Evolutionary conservation across 2,329 filamentous ascomycete genomes (phyloP), one percentile per base, ranked within the genome.

Genomic region (Diplodia seriata): DNA sequence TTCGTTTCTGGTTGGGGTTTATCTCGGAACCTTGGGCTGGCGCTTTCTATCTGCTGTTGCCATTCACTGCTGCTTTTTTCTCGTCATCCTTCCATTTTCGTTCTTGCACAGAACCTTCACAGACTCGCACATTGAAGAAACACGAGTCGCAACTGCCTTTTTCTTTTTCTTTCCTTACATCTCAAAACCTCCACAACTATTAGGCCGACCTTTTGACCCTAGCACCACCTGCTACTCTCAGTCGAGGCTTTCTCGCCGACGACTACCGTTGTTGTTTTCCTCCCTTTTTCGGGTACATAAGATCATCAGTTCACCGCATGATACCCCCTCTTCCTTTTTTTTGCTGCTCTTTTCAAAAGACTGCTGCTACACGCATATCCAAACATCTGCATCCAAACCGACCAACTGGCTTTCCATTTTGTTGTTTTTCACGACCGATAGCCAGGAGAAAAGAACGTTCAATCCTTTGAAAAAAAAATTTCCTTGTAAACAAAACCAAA

Each of bases 61-160:
- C 66, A 57, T 68, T 68, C 50, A 53, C 56, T 54, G 36, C 23
- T 38, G 69, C 40, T 33, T 62, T 49, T 49, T 54, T 66, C 36
- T 18, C 67, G 38, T 57, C 67, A 23, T 66, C 70, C 51, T 66
- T 68, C 64, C 51, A 64, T 50, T 61, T 70, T 59, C 36, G 49
- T 33, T 49, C 47, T 51, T 53, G 43, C 59, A 63, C 40, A 63
- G 43, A 63, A 51, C 59, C 47, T 33, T 51, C 43, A 62, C 55
- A 59, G 23, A 61, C 56, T 23, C 26, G 26, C 55, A 59, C 38
- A 63, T 49, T 51, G 23, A 43, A 47, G 50, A 47, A 33, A 6
- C 43, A 20, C 50, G 59, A 63, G 59, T 40, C 36, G 29, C 59
- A 38, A 63, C 43, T 31, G 23, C 54, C n/a, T 47, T 63, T 51